Conservation (phyloP, 2,329 filamentous ascomycete genomes). For the Aspergillus versicolor region DNA sequence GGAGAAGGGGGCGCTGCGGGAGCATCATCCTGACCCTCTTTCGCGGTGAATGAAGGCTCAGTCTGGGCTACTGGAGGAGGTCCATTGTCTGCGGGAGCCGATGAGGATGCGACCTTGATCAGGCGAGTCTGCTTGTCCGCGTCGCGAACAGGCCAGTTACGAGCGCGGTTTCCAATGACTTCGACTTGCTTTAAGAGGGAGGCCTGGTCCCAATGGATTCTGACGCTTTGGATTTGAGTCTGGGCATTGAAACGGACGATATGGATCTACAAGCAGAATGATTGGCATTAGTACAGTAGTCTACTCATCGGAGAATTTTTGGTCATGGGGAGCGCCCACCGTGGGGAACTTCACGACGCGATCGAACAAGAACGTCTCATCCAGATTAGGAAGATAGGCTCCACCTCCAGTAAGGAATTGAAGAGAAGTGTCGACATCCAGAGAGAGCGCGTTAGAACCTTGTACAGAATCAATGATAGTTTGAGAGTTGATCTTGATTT, state of each 20-base stretch:
- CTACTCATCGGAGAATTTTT: not conserved
- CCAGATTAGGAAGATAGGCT: conserved; percentile 80
- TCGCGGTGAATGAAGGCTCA: conserved; percentile 1
- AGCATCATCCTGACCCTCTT: conserved; percentile 5
- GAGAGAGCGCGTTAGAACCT: conserved; percentile 64
- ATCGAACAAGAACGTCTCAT: conserved; percentile 92
- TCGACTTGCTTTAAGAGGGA: conserved; percentile 90
- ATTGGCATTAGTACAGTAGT: conserved; percentile 1
- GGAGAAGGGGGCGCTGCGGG: conserved; percentile 28
- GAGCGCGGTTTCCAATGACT: conserved; percentile 83
- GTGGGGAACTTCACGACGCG: conserved; percentile 75
- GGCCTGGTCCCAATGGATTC: conserved; percentile 93
- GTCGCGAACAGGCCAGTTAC: conserved; percentile 93
- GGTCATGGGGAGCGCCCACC: conserved; percentile 55
- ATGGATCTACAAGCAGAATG: conserved; percentile 62
- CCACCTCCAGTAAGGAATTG: conserved; percentile 82
- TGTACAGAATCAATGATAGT: conserved; percentile 74
- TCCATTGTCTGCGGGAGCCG: conserved; percentile 16
- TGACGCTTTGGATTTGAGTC: conserved; percentile 80
- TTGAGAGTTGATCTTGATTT: conserved; percentile 79
- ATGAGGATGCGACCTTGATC: conserved; percentile 57
- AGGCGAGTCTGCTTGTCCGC: conserved; percentile 79
- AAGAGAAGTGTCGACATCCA: conserved; percentile 79
- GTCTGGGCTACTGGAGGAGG: conserved; percentile 9
- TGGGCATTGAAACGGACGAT: conserved; percentile 78